Percentiles rank a stretch among this genome's conserved stretches.
phyloP scores from a whole-genome alignment of 495 filamentous ascomycete species.

The Aspergillus asperescens region DNA sequence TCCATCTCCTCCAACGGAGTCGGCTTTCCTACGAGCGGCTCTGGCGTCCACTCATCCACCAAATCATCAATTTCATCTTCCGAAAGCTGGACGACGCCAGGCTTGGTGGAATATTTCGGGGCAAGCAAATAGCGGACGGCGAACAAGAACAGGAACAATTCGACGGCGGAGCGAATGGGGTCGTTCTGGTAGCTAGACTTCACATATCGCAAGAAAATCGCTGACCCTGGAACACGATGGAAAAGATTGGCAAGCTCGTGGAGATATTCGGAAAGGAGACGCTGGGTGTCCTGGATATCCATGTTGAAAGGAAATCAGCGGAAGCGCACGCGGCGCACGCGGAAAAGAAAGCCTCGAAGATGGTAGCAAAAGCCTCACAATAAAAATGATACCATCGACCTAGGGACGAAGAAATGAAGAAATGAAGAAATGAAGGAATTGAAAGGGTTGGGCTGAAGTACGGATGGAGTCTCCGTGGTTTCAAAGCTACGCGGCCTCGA shows the following conservation, averaged over 20 bases:
- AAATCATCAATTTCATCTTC: slow-evolving; percentile 98
- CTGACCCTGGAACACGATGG: slow-evolving; percentile 85
- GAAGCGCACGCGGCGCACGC: slow-evolving; percentile 19
- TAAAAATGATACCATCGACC: slow-evolving; percentile 8
- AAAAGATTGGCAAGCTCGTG: slow-evolving; percentile 65
- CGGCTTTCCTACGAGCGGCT: slow-evolving; percentile 73
- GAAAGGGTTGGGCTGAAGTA: not conserved
- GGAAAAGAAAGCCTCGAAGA: not conserved
- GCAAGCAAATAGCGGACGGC: slow-evolving; percentile 88
- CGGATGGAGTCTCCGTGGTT: not conserved
- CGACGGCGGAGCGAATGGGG: slow-evolving; percentile 85
- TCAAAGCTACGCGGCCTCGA: slow-evolving; percentile 1
- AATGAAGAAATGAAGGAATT: not conserved
- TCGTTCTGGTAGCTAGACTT: slow-evolving; percentile 97
- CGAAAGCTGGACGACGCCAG: slow-evolving; percentile 78
- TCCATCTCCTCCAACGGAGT: slow-evolving; percentile 73
- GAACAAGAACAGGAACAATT: slow-evolving; percentile 92
- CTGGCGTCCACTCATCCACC: slow-evolving; percentile 94
- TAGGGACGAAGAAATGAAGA: not conserved
- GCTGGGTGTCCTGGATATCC: slow-evolving; percentile 78
- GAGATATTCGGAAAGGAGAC: slow-evolving; percentile 60
- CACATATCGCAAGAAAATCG: slow-evolving; percentile 91
- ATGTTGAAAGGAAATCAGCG: slow-evolving; percentile 39
- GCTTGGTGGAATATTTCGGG: slow-evolving; percentile 85
- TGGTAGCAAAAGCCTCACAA: not conserved